Base-by-base conservation (phyloP, 2,329 filamentous ascomycete genomes). In the Neonectria sp. region DNA sequence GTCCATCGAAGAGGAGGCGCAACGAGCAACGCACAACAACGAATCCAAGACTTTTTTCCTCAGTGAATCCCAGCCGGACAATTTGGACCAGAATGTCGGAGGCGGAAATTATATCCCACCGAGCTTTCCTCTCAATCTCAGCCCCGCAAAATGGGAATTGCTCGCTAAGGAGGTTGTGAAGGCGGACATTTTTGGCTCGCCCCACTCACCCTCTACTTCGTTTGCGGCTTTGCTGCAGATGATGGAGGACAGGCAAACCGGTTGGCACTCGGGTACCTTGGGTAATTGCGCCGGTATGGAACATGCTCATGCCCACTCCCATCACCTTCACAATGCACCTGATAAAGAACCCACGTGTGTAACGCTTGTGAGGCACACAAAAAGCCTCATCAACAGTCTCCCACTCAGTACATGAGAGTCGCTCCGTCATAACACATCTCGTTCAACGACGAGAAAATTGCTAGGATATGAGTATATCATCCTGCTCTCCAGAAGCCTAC, bases 281-380 rank as follows among this genome's bases (percentile, higher is more conserved):
- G 40, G 6, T 61, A 60, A 24, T 25, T 46, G 5, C 31, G 35
- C 64, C 55, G 1, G 59, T 35, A 4, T 64, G 68, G 6, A 68
- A 65, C 21, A 69, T 49, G 40, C 40, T 24, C n/a, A 21, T 24
- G 40, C 40, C 1, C 40, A 45, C 11, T 21, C n/a, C n/a, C 1
- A 60, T 51, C 15, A 46, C 43, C 4, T 25, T 67, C 67, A 71
- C 37, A 69, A 71, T 37, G 51, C 46, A 12, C 60, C 65, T 35
- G 68, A 63, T 24, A 72, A 73, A 27, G 74, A 76, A 17, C 74
- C 74, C 1, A 58, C 70, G 55, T 76, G 74, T 31, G 70, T 76
- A 3, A 71, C 60, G 51, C 24, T 76, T 24, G 65, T 76, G 6
- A 76, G 69, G n/a, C 74, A 76, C 45, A 75, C 73, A 1, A 75